Evolutionary conservation across 495 filamentous ascomycete genomes (phyloP).

Genomic region (Hypoxylon perforatum): DNA sequence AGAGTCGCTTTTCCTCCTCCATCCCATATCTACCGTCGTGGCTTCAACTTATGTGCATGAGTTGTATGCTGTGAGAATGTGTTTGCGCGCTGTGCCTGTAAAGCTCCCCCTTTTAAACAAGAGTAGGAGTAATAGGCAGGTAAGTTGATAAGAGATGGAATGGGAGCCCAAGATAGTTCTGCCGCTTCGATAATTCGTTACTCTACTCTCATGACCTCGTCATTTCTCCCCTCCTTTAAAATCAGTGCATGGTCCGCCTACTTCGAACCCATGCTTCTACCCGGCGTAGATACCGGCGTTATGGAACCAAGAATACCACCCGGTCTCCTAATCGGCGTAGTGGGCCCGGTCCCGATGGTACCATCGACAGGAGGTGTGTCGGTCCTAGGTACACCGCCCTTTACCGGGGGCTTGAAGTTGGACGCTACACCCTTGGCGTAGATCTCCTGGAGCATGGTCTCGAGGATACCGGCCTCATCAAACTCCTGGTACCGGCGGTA

Average conservation of each 20-base stretch:
- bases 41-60: too few relatives aligned
- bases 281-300: constrained; percentile 28
- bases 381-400: constrained; percentile 46
- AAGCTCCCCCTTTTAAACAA: too few relatives aligned
- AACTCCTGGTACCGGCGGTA: constrained; percentile 93
- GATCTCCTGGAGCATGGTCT: constrained; percentile 81
- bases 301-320: constrained; percentile 2
- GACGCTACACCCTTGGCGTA: constrained; percentile 77
- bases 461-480: constrained; percentile 81
- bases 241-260: not conserved
- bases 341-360: constrained; percentile 32
- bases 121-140: too few relatives aligned
- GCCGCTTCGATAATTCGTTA: too few relatives aligned
- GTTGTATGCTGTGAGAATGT: too few relatives aligned
- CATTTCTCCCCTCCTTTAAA: too few relatives aligned
- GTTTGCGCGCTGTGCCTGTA: too few relatives aligned
- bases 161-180: too few relatives aligned
- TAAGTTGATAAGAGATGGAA: too few relatives aligned
- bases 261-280: constrained; percentile 5
- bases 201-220: too few relatives aligned
- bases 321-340: constrained; percentile 42
- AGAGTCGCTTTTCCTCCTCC: too few relatives aligned
- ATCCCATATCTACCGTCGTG: too few relatives aligned
- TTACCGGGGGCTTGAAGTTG: constrained; percentile 78
- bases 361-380: constrained; percentile 50